Evolutionary conservation across 176 grass and related monocot species (phyloP), one percentile per base, ranked within the genome.

Genomic region (Pharus latifolius): DNA sequence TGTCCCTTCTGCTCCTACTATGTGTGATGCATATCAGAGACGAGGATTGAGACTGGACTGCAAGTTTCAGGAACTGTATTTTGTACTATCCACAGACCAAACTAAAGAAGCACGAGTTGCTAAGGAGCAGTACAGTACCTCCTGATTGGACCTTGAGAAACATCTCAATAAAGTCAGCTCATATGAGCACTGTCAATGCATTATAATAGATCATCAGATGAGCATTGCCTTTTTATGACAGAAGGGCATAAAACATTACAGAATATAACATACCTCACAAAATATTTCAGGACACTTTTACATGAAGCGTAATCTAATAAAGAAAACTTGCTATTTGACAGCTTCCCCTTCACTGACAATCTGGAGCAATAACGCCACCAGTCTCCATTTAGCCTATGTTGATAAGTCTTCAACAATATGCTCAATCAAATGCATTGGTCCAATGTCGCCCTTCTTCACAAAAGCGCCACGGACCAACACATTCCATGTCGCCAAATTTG

Each of bases 401-500:
- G 58, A 66, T 69, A 56, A 71, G 26, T 89, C 52, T 71, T 49
- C 41, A 20, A 79, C 23, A 51, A 92, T 82, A 60, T 78, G 60
- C 13, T 87, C 65, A 28, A 96, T 17, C 59, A 82, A 63, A 50
- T 82, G 24, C 42, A 74, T 49, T 57, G 73, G 41, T 28, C 37
- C 60, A 68, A 57, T 69, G 41, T 16, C 30, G 44, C 75, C 78
- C 3, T 43, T 17, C 10, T 85, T 80, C 33, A 46, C 49, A 49
- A 79, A 97, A 56, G 72, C 40, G 47, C 64, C 69, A 59, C 86
- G 83, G 52, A 90, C 83, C 44, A 97, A 51, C 30, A 87, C 78
- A 26, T 80, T 92, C 93, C 93, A 92, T 43, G 83, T 92, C 53
- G 81, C 89, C 80, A 68, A 72, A 81, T 87, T 97, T 59, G 93